A percentile compares a stretch with the other conserved stretches of the same genome.
phyloP scores from a whole-genome alignment of 176 grass and related monocot genomes.

The Rhynchospora tenuis region DNA sequence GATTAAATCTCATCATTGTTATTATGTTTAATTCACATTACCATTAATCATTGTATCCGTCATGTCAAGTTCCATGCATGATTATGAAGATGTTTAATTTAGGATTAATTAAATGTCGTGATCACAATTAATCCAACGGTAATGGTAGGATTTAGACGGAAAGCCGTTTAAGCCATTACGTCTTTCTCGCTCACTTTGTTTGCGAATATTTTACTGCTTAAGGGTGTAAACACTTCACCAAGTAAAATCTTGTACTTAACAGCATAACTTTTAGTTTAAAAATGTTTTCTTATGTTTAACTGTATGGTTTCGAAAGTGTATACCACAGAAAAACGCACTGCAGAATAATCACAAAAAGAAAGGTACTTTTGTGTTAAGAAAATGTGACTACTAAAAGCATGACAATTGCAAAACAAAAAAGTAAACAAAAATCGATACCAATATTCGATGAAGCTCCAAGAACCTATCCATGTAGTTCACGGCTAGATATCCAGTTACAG shows the following conservation, averaged over 20 bases:
- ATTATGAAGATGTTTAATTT: neutral
- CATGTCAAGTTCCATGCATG: neutral
- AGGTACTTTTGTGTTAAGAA: neutral
- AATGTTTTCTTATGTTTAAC: neutral
- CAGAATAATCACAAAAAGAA: neutral
- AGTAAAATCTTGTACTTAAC: neutral
- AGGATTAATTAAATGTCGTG: neutral
- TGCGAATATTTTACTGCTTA: neutral
- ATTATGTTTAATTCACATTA: too few species aligned
- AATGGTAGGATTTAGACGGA: too few species aligned
- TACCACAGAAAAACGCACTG: neutral
- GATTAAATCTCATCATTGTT: too few species aligned
- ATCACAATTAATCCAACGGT: neutral
- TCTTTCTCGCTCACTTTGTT: too few species aligned
- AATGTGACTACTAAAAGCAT: neutral
- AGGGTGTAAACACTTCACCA: neutral
- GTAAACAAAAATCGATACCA: conserved; percentile 20
- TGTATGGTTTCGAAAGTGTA: neutral
- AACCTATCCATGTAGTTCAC: conserved; percentile 99
- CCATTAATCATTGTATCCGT: too few species aligned
- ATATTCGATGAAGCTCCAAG: conserved; percentile 60
- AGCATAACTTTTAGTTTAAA: neutral
- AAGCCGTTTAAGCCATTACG: neutral
- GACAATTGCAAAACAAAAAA: neutral
- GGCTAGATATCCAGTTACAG: conserved; percentile 87